Evolutionary conservation across 1,139 yeast species (phyloP).

Genomic region (Diutina neorugosa): DNA sequence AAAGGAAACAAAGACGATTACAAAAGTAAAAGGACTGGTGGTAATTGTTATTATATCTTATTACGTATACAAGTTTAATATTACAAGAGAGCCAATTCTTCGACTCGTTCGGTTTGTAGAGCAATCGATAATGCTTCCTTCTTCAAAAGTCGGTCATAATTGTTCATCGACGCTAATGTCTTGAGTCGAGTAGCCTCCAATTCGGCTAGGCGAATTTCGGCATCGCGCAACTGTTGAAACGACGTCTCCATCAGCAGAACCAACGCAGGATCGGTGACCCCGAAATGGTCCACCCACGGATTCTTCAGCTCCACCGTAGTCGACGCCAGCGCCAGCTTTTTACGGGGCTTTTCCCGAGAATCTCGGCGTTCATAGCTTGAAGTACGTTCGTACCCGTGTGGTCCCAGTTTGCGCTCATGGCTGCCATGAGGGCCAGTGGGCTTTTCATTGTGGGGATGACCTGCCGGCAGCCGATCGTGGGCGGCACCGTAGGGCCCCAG

Average conservation of each 20-base stretch:
- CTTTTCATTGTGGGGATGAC: not conserved
- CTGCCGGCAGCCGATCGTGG: not conserved
- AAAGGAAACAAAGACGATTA: too few species aligned
- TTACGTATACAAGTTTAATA: too few species aligned
- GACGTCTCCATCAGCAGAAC: not conserved
- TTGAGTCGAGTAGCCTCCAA: not conserved
- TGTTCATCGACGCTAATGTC: not conserved
- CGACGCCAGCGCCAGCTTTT: not conserved
- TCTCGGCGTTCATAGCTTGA: not conserved
- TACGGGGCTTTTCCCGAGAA: not conserved
- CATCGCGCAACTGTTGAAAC: not conserved
- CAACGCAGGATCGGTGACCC: not conserved
- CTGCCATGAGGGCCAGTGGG: not conserved
- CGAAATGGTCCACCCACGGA: not conserved
- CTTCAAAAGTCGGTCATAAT: not conserved
- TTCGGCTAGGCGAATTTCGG: not conserved
- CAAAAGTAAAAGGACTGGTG: not conserved
- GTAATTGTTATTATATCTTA: not conserved
- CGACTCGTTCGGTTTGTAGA: not conserved
- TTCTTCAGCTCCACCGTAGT: not conserved
- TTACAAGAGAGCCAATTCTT: constrained; percentile 1
- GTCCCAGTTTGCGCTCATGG: not conserved
- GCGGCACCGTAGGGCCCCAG: not conserved
- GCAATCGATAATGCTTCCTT: not conserved
- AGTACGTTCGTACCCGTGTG: not conserved